A percentile compares a stretch with the other conserved stretches of the same genome.
Evolutionary conservation across 1,284 basidiomycete genomes (phyloP).

Genomic region (Exobasidium rhododendri): DNA sequence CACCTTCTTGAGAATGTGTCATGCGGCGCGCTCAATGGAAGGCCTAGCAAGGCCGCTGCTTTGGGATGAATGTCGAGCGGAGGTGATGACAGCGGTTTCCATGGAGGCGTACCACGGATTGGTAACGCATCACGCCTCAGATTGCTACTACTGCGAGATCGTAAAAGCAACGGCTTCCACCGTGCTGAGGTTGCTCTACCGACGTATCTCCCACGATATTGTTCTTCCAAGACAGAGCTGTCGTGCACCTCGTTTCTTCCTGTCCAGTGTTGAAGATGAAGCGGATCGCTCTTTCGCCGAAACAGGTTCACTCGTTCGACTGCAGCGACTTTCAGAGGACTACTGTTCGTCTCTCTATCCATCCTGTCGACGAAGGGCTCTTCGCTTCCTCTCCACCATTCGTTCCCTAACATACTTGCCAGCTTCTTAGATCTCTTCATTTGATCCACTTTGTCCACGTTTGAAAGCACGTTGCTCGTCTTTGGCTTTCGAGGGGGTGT

Average conservation of each 20-base stretch:
- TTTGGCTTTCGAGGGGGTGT: slow-evolving; percentile 14
- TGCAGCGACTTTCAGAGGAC: background rate
- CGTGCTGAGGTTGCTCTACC: background rate
- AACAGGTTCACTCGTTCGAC: background rate
- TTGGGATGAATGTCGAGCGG: slow-evolving; percentile 10
- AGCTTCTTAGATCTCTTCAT: slow-evolving; percentile 37
- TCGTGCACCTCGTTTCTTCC: background rate
- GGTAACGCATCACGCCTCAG: background rate
- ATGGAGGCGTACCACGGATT: background rate
- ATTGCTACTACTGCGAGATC: background rate
- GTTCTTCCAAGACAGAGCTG: background rate
- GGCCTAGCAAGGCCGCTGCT: slow-evolving; percentile 4
- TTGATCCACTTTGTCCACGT: slow-evolving; percentile 29
- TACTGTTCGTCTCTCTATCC: background rate
- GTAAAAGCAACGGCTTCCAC: background rate
- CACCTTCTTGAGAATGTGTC: background rate
- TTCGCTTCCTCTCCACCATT: slow-evolving; percentile 21
- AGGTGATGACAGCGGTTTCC: background rate
- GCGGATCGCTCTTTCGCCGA: background rate
- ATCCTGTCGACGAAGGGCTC: background rate
- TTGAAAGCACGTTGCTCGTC: slow-evolving; percentile 26
- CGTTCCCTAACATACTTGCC: slow-evolving; percentile 34
- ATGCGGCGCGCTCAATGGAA: background rate
- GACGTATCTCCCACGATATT: background rate
- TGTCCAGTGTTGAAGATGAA: slow-evolving; percentile 5